Evolutionary conservation across 73 alveolate genomes (phyloP).

Genomic region (Symbiodinium pilosum): DNA sequence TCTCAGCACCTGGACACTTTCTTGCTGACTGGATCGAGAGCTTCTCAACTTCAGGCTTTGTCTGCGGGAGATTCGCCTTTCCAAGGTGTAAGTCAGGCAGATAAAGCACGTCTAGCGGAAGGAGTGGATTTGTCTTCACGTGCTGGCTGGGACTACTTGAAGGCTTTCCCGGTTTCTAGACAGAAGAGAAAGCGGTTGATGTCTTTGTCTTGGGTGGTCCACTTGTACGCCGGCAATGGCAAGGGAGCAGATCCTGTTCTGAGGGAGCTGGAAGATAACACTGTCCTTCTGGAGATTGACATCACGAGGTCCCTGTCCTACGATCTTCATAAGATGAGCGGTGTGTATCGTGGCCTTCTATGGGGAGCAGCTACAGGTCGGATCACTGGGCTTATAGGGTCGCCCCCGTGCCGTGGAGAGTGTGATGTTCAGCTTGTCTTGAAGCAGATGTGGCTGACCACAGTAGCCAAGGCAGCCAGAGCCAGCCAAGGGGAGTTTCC

Average conservation of each 20-base stretch:
- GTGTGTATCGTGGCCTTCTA: background rate
- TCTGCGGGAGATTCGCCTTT: background rate
- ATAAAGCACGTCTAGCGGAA: background rate
- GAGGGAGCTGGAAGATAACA: background rate
- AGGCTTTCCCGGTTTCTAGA: background rate
- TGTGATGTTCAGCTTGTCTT: background rate
- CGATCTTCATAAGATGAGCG: background rate
- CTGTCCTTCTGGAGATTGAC: background rate
- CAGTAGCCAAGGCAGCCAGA: background rate
- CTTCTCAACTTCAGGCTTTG: background rate
- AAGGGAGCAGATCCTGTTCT: background rate
- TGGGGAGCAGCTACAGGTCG: background rate
- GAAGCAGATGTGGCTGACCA: background rate
- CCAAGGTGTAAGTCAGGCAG: background rate
- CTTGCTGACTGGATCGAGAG: background rate
- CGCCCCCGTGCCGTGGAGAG: background rate
- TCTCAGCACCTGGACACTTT: background rate
- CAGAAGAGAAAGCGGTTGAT: background rate
- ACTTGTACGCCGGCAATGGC: background rate
- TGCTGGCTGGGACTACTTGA: background rate
- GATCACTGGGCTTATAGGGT: background rate
- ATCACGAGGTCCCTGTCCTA: background rate
- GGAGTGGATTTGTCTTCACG: background rate
- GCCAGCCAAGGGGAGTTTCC: background rate
- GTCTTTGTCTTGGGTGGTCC: background rate